Evolutionary conservation across 805 yeast species (phyloP).

Genomic region (Ogataea philodendri): DNA sequence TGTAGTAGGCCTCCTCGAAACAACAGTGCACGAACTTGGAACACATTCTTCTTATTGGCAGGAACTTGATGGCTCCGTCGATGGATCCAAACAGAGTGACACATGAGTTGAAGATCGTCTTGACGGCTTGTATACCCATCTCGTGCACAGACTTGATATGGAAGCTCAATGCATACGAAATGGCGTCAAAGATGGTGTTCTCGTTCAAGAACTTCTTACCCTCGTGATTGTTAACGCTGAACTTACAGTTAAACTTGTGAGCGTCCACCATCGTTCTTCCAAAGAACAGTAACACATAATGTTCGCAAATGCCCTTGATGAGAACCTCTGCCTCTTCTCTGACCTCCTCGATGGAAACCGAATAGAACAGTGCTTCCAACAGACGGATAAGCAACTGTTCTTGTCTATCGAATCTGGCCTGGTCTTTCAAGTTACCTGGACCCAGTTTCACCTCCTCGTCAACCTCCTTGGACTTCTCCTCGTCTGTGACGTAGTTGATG

Average conservation of each 20-base stretch:
- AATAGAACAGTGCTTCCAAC: constrained; percentile 67
- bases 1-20: constrained; percentile 82
- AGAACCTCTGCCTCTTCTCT: constrained; percentile 63
- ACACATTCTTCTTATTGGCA: constrained; percentile 72
- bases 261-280: constrained; percentile 71
- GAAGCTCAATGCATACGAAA: constrained; percentile 76
- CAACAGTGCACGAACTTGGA: constrained; percentile 87
- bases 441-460: constrained; percentile 27
- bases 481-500: constrained; percentile 42
- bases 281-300: constrained; percentile 73
- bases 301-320: constrained; percentile 68
- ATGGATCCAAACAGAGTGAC: constrained; percentile 63
- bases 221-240: constrained; percentile 75
- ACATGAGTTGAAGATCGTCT: constrained; percentile 59
- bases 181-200: constrained; percentile 67
- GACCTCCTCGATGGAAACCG: constrained; percentile 73
- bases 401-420: constrained; percentile 51
- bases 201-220: constrained; percentile 71
- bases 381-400: constrained; percentile 64
- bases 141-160: constrained; percentile 67
- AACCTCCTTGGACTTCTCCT: constrained; percentile 23
- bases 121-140: constrained; percentile 67
- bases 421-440: constrained; percentile 46
- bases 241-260: constrained; percentile 63
- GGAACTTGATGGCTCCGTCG: constrained; percentile 66